A percentile compares a stretch with the other conserved stretches of the same genome.
Evolutionary conservation across 495 filamentous ascomycete species (phyloP).

Genomic region (Tetracladium marchalianum): DNA sequence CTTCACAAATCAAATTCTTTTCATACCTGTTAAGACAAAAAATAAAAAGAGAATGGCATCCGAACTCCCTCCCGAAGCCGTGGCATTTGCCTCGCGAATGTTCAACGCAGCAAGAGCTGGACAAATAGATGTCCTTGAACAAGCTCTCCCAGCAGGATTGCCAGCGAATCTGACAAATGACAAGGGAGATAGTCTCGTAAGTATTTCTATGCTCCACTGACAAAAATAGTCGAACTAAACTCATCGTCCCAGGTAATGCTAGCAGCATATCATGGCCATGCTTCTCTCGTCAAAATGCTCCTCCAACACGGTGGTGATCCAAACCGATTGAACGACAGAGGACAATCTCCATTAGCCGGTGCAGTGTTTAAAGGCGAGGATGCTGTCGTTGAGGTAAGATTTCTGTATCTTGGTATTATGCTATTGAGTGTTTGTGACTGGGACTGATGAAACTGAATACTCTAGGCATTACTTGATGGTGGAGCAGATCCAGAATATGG

Average conservation of each 20-base stretch:
- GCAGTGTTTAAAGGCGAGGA: slow-evolving; percentile 47
- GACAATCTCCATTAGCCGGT: slow-evolving; percentile 44
- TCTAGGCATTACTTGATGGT: slow-evolving; percentile 31
- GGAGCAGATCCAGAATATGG: slow-evolving; percentile 43
- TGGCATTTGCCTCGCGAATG: slow-evolving; percentile 40
- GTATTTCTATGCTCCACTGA: slow-evolving; percentile 4
- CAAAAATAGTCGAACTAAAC: not conserved
- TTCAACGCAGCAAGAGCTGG: slow-evolving; percentile 43
- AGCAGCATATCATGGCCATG: slow-evolving; percentile 44
- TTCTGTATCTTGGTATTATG: not conserved
- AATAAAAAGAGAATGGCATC: not conserved
- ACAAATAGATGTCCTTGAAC: slow-evolving; percentile 33
- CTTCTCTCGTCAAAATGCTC: slow-evolving; percentile 37
- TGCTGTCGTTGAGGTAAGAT: slow-evolving; percentile 32
- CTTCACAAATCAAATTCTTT: too few relatives aligned
- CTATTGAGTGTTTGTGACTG: not conserved
- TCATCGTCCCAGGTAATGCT: slow-evolving; percentile 38
- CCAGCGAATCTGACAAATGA: slow-evolving; percentile 45
- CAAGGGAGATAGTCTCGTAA: slow-evolving; percentile 44
- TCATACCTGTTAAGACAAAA: not conserved
- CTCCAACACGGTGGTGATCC: slow-evolving; percentile 40
- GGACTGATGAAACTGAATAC: not conserved
- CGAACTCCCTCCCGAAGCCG: slow-evolving; percentile 34
- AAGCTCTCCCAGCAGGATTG: slow-evolving; percentile 40
- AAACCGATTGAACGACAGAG: slow-evolving; percentile 40